Evolutionary conservation across 2,329 filamentous ascomycete species (phyloP), one percentile per base, ranked within the genome.

Genomic region (Arthrobotrys sinensis): DNA sequence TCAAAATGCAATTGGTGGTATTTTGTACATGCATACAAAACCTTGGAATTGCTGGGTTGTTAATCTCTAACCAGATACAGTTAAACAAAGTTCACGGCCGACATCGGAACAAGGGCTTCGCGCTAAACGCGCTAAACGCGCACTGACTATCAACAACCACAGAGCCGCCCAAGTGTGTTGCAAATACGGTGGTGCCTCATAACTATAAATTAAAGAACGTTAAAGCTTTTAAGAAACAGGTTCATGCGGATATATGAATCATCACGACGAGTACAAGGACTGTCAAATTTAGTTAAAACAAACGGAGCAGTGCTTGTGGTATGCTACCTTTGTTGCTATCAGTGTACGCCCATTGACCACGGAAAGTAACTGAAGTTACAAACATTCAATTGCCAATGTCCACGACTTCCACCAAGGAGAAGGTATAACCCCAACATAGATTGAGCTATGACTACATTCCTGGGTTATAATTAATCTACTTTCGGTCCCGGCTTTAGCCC

Each of bases 401-500:
- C 5, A 11, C 55, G 4, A 5, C n/a, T 8, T n/a, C 55, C 4
- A 28, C 34, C 1, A 60, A 60, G 24, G 55, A 60, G 24, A 60
- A 60, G 55, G 55, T 60, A 60, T 60, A 38, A 11, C 1, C n/a
- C 36, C 36, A 43, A 24, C 19, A 5, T 21, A n/a, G 10, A 57
- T 28, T 16, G 52, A 21, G 34, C 43, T 4, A 46, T 19, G 10
- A 1, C 4, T 48, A 10, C 19, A 36, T 34, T 57, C 1, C 14
- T 24, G 45, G 19, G 19, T 8, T 5, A 48, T 48, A 8, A 43
- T 28, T 43, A 28, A 43, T 43, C 6, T 10, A 4, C 14, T 10
- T 60, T 16, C 12, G 6, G 16, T 38, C 32, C 7, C 19, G 65
- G n/a, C 21, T 57, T 28, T 57, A 77, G 75, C 75, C 75, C 16